Base-by-base conservation (phyloP, 2,329 filamentous ascomycete genomes). In the Neonectria sp. region DNA sequence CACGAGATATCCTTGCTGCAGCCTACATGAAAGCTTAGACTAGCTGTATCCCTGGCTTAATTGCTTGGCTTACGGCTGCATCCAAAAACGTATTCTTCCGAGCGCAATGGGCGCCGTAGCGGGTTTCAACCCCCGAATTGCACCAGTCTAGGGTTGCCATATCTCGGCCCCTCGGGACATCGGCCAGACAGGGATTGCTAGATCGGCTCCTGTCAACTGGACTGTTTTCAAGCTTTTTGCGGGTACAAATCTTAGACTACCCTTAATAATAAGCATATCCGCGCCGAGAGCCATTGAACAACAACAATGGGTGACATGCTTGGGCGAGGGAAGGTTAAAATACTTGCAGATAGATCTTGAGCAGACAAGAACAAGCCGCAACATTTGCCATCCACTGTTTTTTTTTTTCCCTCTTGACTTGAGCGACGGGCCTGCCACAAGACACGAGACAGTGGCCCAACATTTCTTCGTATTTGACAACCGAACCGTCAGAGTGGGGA, bases 221-320 rank as follows among this genome's bases (percentile, higher is more conserved):
- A 24, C 40, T 45, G 17, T 45, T 24, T 21, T 8, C n/a, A 12
- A 45, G n/a, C 40, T 24, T 45, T 45, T 45, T 9, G 40, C 8
- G 40, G n/a, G n/a, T 11, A 21, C 17, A 45, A 45, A 45, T 45
- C 40, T 24, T 21, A 45, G 40, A 45, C n/a, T 24, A 24, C 8
- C 40, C 40, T 40, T 24, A 45, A 24, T 45, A 45, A 45, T 45
- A 45, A 45, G 40, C 40, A 45, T 45, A 45, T 45, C 40, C 40
- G 12, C n/a, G n/a, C 40, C 3, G 8, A 21, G 7, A 4, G 40
- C 40, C 40, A 45, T 45, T 24, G 17, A 21, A 45, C n/a, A 45
- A 45, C n/a, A 45, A 24, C 8, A 43, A 4, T n/a, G 17, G 7
- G 21, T n/a, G 40, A 21, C 17, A 45, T 45, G 17, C n/a, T 45